A percentile compares a stretch with the other conserved stretches of the same genome.
phyloP scores from a whole-genome alignment of 1,284 basidiomycete species.

The Marasmius sp. region DNA sequence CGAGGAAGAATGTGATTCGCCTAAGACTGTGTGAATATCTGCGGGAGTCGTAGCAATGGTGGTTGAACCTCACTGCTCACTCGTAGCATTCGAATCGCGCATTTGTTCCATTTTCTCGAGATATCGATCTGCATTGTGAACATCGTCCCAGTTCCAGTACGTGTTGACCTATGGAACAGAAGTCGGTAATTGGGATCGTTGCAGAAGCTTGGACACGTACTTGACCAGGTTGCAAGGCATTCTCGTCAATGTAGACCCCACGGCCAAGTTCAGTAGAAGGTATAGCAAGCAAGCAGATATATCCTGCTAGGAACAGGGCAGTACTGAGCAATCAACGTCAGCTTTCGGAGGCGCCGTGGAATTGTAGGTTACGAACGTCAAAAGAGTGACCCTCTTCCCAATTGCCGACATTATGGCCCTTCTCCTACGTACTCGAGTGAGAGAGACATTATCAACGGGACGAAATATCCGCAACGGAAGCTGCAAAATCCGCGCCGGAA shows the following conservation, averaged over 20 bases:
- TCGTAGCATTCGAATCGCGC: conserved; percentile 62
- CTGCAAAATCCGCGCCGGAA: neutral
- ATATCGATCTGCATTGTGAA: conserved; percentile 79
- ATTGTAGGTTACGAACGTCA: conserved; percentile 30
- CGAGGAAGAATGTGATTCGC: neutral
- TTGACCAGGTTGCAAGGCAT: conserved; percentile 88
- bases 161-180: conserved; percentile 69
- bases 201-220: conserved; percentile 38
- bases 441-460: conserved; percentile 24
- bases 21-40: neutral
- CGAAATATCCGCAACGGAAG: neutral
- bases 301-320: conserved; percentile 60
- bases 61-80: conserved; percentile 58
- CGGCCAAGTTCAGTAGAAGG: conserved; percentile 68
- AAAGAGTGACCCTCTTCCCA: conserved; percentile 26
- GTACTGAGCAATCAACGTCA: conserved; percentile 36
- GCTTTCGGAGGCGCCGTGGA: conserved; percentile 1
- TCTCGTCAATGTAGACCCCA: conserved; percentile 86
- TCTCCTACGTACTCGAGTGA: conserved; percentile 39
- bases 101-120: conserved; percentile 68
- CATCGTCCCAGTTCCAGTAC: conserved; percentile 87
- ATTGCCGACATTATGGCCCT: conserved; percentile 31
- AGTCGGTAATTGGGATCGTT: conserved; percentile 2
- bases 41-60: neutral
- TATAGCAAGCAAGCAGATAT: conserved; percentile 74